Conservation (phyloP, 2,329 filamentous ascomycete species). For the Colletotrichum sp. region DNA sequence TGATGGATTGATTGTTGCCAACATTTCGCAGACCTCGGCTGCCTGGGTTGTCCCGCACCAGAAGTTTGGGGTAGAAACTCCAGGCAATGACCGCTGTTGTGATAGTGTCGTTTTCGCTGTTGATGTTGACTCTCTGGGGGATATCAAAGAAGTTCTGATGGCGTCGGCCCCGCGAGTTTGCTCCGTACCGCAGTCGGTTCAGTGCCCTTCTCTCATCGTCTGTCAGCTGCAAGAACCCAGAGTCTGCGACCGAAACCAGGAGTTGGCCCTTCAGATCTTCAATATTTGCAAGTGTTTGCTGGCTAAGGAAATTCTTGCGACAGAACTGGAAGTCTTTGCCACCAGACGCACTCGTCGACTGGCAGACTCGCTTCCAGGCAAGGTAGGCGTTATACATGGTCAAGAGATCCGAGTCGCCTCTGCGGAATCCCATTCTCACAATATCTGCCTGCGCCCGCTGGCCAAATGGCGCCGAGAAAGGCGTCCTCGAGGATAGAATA, state of each 20-base stretch:
- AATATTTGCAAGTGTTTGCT: conserved; percentile 88
- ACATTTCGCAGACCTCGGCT: conserved; percentile 88
- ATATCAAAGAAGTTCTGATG: conserved; percentile 83
- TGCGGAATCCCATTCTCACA: conserved; percentile 78
- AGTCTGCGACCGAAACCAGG: conserved; percentile 82
- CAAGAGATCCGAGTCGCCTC: conserved; percentile 88
- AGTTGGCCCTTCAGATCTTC: conserved; percentile 96
- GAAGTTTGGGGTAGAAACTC: conserved; percentile 94
- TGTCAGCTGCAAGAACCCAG: conserved; percentile 79
- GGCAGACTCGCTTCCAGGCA: conserved; percentile 85
- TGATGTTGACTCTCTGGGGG: conserved; percentile 74
- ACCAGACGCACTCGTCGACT: conserved; percentile 58
- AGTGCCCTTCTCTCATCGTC: conserved; percentile 74
- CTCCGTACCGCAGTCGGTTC: conserved; percentile 69
- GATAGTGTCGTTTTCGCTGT: conserved; percentile 81
- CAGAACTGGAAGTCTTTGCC: conserved; percentile 88
- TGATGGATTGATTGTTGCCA: conserved; percentile 90
- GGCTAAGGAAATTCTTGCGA: conserved; percentile 89
- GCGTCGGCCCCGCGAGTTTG: conserved; percentile 54
- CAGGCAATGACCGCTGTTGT: conserved; percentile 85
- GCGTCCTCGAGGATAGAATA: conserved; percentile 92
- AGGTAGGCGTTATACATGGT: conserved; percentile 94
- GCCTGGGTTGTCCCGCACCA: conserved; percentile 73
- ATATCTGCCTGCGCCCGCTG: conserved; percentile 83
- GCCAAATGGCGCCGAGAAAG: conserved; percentile 86